These are phyloP conservation scores for Kalmusia sp. DNA, from an alignment of 2,329 filamentous ascomycete species.

Conservation along the genomic window DNA sequence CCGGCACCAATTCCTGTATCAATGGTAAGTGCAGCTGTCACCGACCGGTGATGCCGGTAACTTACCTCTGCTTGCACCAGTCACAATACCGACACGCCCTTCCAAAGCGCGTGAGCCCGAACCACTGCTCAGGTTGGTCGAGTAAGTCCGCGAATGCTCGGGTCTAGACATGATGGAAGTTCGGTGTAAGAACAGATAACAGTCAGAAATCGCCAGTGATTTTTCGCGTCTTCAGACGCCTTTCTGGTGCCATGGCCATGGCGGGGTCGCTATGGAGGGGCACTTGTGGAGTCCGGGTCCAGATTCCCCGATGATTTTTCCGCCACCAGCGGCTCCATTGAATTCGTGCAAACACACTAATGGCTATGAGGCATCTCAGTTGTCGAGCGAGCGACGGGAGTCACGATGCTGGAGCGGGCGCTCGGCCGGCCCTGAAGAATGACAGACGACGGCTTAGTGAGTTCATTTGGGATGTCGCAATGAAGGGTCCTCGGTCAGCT, in stretches of 20 bases:
- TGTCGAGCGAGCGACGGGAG: not conserved
- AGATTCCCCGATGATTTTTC: slow-evolving; percentile 6
- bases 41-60: not conserved
- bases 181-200: slow-evolving; percentile 3
- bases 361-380: not conserved
- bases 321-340: not conserved
- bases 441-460: not conserved
- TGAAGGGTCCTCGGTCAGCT: not conserved
- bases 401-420: not conserved
- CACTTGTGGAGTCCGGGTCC: slow-evolving; percentile 4
- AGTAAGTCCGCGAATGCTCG: slow-evolving; percentile 40
- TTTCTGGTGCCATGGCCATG: not conserved
- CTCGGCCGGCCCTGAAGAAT: not conserved
- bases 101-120: slow-evolving; percentile 55
- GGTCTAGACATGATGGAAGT: slow-evolving; percentile 48
- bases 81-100: slow-evolving; percentile 80
- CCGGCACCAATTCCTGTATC: slow-evolving; percentile 73
- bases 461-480: too few relatives aligned
- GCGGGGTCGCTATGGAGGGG: slow-evolving; percentile 5
- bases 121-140: slow-evolving; percentile 47
- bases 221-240: not conserved
- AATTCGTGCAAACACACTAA: not conserved
- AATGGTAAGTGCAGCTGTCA: not conserved
- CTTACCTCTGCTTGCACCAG: slow-evolving; percentile 78
- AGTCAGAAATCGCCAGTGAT: not conserved